phyloP scores from a whole-genome alignment of 2,329 filamentous ascomycete genomes.

The Fusarium chlamydosporum region DNA sequence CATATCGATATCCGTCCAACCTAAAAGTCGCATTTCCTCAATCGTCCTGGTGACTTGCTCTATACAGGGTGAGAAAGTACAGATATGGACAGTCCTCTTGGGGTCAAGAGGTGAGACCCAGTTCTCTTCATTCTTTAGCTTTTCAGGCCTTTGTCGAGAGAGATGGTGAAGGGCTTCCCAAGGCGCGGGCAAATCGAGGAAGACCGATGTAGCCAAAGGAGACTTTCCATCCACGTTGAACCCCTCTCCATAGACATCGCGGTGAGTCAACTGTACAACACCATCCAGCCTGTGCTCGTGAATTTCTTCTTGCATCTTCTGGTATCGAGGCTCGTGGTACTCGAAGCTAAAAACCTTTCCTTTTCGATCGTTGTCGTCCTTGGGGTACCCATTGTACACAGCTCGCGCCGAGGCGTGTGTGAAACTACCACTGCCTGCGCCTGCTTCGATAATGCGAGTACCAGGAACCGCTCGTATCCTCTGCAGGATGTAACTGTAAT shows the following conservation, averaged over 20 bases:
- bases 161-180: conserved; percentile 85
- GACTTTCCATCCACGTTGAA: conserved; percentile 74
- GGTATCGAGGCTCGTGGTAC: conserved; percentile 80
- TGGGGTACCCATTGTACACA: conserved; percentile 79
- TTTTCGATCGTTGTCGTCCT: conserved; percentile 58
- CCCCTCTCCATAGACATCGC: conserved; percentile 83
- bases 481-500: conserved; percentile 88
- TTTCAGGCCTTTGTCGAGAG: conserved; percentile 63
- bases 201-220: conserved; percentile 78
- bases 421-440: conserved; percentile 86
- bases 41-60: conserved; percentile 94
- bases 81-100: conserved; percentile 80
- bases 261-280: conserved; percentile 79
- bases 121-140: conserved; percentile 40
- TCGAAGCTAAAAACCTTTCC: conserved; percentile 88
- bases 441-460: conserved; percentile 81
- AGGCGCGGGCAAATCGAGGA: conserved; percentile 84
- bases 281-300: conserved; percentile 74
- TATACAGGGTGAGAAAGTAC: conserved; percentile 96
- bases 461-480: conserved; percentile 81
- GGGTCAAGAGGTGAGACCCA: conserved; percentile 78
- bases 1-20: conserved; percentile 95
- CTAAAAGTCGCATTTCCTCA: conserved; percentile 80
- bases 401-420: conserved; percentile 83
- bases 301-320: conserved; percentile 78